Conservation (phyloP, 352 stramenopile species). For the Globisporangium mamillatum region DNA sequence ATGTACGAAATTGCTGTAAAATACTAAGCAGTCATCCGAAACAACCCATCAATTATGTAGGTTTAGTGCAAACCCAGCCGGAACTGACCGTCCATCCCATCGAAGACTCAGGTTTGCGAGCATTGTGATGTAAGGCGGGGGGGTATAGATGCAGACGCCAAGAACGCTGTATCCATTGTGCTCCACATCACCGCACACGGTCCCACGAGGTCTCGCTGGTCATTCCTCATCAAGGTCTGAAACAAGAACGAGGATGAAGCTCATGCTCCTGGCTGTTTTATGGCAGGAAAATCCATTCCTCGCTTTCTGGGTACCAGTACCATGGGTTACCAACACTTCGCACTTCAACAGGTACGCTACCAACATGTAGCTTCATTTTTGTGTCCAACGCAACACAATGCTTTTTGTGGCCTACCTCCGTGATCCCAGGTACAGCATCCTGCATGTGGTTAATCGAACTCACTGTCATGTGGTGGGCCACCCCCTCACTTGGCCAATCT, state of each 20-base stretch:
- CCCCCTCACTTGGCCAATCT: not conserved
- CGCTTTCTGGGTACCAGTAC: not conserved
- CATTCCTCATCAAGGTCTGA: too few species aligned
- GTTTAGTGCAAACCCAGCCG: too few species aligned
- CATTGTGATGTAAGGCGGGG: too few species aligned
- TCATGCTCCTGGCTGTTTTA: slow-evolving; percentile 1
- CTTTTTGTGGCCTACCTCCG: not conserved
- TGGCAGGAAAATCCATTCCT: slow-evolving; percentile 8
- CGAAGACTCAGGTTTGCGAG: not conserved
- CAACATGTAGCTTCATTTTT: not conserved
- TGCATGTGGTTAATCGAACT: not conserved
- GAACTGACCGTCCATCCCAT: not conserved
- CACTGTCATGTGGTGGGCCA: not conserved
- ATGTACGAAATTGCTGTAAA: too few species aligned
- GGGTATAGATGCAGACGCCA: too few species aligned
- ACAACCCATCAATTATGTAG: too few species aligned
- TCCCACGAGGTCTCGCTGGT: too few species aligned
- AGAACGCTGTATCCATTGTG: too few species aligned
- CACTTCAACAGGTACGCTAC: not conserved
- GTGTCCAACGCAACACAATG: not conserved
- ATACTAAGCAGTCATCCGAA: too few species aligned
- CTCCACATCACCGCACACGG: not conserved
- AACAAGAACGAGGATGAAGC: too few species aligned
- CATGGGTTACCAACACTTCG: not conserved
- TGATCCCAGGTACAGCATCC: not conserved